Evolutionary conservation across 805 yeast genomes (phyloP), one percentile per base, ranked within the genome.

Genomic region (Ascoidea tarda): DNA sequence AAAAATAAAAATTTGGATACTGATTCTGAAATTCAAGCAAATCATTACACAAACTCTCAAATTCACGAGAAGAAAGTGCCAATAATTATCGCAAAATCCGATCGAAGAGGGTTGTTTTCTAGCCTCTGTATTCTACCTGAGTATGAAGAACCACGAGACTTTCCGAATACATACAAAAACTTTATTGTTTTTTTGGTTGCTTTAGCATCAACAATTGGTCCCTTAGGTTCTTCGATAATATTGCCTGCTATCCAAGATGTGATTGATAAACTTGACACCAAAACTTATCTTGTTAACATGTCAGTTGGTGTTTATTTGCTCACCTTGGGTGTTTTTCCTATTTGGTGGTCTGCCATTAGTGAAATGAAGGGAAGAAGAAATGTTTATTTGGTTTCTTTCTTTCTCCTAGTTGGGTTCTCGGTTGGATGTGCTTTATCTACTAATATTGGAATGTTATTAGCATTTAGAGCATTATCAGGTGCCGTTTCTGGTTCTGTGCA

Each of bases 281-380:
- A 77, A 4, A 75, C 74, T 1, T 68, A 80, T 33, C 71, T 77
- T 59, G 87, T 87, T 31, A 87, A 87, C 60, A 73, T 87, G 16
- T 79, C 91, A 1, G 87, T 87, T 51, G 96, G 96, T 58, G 74
- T 87, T 10, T 88, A 87, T 62, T 66, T 87, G 33, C 61, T 87
- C 10, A 72, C 89, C 1, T 62, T 88, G 45, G 96, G 96, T 14
- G 70, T 88, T 1, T 80, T 86, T 60, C 96, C 96, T 1, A 62
- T 88, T 49, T 87, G 95, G 93, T 88, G 96, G 95, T 82, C 91
- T 5, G 78, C 83, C 6, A 75, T 85, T 54, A 80, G 89, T 46
- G 96, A 88, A 62, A 66, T 73, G 51, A 75, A 77, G 56, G 96
- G 96, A 1, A 71, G 96, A 58, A 68, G 96, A 52, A 72, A 81